Evolutionary conservation across 768 basidiomycete genomes (phyloP).

Genomic region (Auricularia sp.): DNA sequence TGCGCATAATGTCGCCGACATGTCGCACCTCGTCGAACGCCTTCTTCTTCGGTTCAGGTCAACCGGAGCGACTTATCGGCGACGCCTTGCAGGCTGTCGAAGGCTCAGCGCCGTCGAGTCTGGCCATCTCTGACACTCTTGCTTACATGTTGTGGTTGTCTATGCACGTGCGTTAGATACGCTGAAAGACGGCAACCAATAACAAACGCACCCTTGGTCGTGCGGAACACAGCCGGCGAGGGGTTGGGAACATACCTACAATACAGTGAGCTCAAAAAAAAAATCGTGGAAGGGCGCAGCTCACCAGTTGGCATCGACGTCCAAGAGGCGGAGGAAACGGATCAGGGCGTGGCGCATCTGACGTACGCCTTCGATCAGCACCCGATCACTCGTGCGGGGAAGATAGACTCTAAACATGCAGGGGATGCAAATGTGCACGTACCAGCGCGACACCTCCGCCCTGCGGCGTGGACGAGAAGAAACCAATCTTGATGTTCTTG

Average conservation of each 20-base stretch:
- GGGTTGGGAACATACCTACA: constrained; percentile 80
- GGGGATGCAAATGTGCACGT: constrained; percentile 22
- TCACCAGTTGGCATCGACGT: constrained; percentile 77
- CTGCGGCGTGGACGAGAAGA: constrained; percentile 93
- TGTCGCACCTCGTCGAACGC: constrained; percentile 76
- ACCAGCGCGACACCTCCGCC: constrained; percentile 93
- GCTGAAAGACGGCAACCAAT: constrained; percentile 3
- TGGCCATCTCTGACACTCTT: constrained; percentile 13
- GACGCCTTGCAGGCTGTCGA: constrained; percentile 64
- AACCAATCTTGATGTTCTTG: constrained; percentile 81
- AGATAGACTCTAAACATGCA: background rate
- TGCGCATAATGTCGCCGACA: constrained; percentile 36
- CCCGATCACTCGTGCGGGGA: background rate
- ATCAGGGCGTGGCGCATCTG: constrained; percentile 93
- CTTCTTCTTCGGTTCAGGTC: constrained; percentile 65
- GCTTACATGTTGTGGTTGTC: constrained; percentile 79
- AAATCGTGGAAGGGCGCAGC: constrained; percentile 22
- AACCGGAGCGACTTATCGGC: constrained; percentile 69
- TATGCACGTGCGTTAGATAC: constrained; percentile 6
- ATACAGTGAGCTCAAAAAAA: constrained; percentile 1
- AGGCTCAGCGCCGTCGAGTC: constrained; percentile 1
- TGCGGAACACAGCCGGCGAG: constrained; percentile 82
- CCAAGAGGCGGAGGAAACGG: constrained; percentile 68
- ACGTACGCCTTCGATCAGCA: background rate
- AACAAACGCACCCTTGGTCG: constrained; percentile 45